These are phyloP conservation scores for Nakazawaea sp. DNA, from an alignment of 805 yeast genomes.

Conservation along the genomic window DNA sequence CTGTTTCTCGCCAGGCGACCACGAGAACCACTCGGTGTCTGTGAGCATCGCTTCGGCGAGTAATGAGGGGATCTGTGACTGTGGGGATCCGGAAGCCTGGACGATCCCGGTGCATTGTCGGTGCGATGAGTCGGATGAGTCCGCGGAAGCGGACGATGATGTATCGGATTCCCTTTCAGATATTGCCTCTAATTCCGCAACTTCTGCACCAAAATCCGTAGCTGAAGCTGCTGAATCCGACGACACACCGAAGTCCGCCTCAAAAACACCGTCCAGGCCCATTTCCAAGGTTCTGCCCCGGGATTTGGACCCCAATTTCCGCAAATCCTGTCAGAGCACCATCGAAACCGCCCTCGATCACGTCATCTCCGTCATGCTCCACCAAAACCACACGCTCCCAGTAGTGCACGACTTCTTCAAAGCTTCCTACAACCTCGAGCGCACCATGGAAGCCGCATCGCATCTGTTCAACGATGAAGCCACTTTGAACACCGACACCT, in stretches of 20 bases:
- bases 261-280: too few relatives aligned
- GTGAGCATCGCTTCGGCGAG: conserved; percentile 40
- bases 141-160: too few relatives aligned
- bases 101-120: conserved; percentile 43
- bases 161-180: too few relatives aligned
- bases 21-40: conserved; percentile 56
- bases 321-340: too few relatives aligned
- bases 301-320: too few relatives aligned
- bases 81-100: conserved; percentile 70
- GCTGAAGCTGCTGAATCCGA: conserved; percentile 11
- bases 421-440: conserved; percentile 6
- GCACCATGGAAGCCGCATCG: conserved; percentile 2
- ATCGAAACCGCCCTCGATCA: conserved; percentile 32
- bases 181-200: conserved; percentile 6
- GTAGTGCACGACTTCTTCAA: conserved; percentile 20
- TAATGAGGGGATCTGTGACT: conserved; percentile 61
- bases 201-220: conserved; percentile 2
- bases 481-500: conserved; percentile 28
- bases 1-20: conserved; percentile 69
- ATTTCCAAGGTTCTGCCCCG: too few relatives aligned
- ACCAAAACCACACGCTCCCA: conserved; percentile 32
- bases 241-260: conserved; percentile 14
- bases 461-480: conserved; percentile 12
- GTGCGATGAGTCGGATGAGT: conserved; percentile 18
- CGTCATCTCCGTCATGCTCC: conserved; percentile 34